These are phyloP conservation scores for Macadamia tetraphylla DNA, from an alignment of 164 flowering plant species.

Conservation along the genomic window DNA sequence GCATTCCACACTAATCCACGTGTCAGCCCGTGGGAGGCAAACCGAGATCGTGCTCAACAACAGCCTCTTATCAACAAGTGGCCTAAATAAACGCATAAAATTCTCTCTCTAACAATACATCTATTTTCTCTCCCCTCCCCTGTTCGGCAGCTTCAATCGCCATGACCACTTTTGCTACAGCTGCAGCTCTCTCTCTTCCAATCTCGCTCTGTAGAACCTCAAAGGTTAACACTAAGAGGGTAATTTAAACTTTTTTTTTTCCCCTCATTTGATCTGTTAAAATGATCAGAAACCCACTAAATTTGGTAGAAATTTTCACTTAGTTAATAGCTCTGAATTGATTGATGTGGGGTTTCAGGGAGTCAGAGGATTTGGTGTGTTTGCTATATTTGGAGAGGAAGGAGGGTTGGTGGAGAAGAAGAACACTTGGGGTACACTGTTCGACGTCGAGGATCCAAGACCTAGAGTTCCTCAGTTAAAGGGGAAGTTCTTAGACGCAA, in stretches of 20 bases:
- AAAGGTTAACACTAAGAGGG: slow-evolving; percentile 46
- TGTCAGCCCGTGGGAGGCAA: slow-evolving; percentile 47
- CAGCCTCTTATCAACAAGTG: slow-evolving; percentile 60
- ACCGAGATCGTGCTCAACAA: slow-evolving; percentile 50
- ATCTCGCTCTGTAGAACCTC: slow-evolving; percentile 33
- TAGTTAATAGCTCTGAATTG: neutral
- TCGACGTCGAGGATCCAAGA: slow-evolving; percentile 94
- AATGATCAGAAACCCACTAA: neutral
- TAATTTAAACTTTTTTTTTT: slow-evolving; percentile 10
- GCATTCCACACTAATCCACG: slow-evolving; percentile 39
- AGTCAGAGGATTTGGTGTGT: slow-evolving; percentile 49
- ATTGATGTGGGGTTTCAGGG: slow-evolving; percentile 30
- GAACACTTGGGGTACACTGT: slow-evolving; percentile 55
- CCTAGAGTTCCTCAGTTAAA: slow-evolving; percentile 52
- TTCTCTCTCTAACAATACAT: slow-evolving; percentile 15
- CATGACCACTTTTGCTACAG: slow-evolving; percentile 55
- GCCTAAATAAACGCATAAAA: slow-evolving; percentile 5
- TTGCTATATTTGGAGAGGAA: slow-evolving; percentile 76
- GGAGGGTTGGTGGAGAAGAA: slow-evolving; percentile 55
- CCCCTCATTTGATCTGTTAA: neutral
- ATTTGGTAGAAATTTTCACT: neutral
- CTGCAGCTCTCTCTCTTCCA: slow-evolving; percentile 55
- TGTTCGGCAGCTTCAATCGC: slow-evolving; percentile 26
- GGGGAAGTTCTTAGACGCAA: slow-evolving; percentile 80
- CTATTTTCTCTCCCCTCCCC: slow-evolving; percentile 10